A percentile compares a stretch with the other conserved stretches of the same genome.
Conservation (phyloP, 257 asterid genomes). For the Rehmannia glutinosa region DNA sequence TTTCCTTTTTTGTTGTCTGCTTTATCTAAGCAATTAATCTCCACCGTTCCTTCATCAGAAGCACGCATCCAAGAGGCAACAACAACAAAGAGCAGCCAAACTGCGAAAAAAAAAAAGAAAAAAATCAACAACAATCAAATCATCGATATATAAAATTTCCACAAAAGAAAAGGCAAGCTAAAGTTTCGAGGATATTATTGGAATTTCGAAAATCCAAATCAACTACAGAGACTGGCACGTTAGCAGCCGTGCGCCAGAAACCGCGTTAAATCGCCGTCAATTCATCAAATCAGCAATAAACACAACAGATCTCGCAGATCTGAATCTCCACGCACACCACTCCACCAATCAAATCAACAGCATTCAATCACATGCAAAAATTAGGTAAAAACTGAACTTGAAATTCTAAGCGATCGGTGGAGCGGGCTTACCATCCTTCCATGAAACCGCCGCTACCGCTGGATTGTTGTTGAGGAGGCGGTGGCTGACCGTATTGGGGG, state of each 20-base stretch:
- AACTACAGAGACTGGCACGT: too few relatives aligned
- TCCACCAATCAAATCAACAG: constrained; percentile 7
- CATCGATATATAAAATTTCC: too few relatives aligned
- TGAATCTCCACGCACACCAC: neutral
- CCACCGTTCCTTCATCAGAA: constrained; percentile 32
- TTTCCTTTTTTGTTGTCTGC: neutral
- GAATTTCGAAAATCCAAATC: too few relatives aligned
- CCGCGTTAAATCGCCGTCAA: constrained; percentile 20
- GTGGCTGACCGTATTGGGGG: constrained; percentile 55
- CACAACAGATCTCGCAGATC: constrained; percentile 27
- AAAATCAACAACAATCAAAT: neutral
- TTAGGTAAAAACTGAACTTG: neutral
- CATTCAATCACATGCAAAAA: neutral
- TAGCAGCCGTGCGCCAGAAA: neutral
- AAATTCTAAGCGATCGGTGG: neutral
- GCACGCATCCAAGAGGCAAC: constrained; percentile 64
- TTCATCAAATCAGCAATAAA: neutral
- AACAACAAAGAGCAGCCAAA: constrained; percentile 71
- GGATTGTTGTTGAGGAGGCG: constrained; percentile 50
- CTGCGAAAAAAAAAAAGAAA: constrained; percentile 21
- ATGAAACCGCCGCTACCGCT: constrained; percentile 33
- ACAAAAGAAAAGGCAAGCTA: too few relatives aligned
- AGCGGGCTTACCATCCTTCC: constrained; percentile 60
- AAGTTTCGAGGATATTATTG: neutral
- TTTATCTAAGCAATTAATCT: constrained; percentile 7